A percentile compares a stretch with the other conserved stretches of the same genome.
Conservation (phyloP, 2,329 filamentous ascomycete species). For the Paraconiothyrium brasiliense region DNA sequence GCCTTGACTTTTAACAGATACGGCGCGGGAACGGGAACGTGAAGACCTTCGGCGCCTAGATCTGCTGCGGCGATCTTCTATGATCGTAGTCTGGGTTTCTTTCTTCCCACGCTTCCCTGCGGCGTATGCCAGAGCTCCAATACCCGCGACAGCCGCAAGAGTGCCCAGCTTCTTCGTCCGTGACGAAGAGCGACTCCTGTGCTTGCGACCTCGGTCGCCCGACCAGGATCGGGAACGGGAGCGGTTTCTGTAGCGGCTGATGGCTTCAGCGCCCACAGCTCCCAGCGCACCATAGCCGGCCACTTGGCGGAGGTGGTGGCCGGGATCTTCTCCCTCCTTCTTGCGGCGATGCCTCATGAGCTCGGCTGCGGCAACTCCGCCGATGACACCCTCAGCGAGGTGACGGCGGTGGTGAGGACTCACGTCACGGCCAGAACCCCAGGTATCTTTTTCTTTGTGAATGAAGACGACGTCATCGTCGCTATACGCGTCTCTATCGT, state of each 20-base stretch:
- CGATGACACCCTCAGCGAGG: conserved; percentile 69
- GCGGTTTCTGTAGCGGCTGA: conserved; percentile 60
- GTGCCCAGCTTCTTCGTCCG: conserved; percentile 64
- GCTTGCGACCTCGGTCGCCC: conserved; percentile 37
- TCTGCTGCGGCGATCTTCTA: conserved; percentile 59
- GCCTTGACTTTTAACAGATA: conserved; percentile 36
- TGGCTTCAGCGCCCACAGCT: conserved; percentile 68
- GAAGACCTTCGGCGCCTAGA: conserved; percentile 57
- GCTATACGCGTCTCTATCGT: conserved; percentile 61
- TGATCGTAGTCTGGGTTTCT: conserved; percentile 55
- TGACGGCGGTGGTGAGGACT: conserved; percentile 64
- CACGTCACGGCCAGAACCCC: conserved; percentile 39
- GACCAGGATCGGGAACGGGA: conserved; percentile 53
- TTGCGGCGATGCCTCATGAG: conserved; percentile 67
- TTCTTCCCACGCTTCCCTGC: conserved; percentile 59
- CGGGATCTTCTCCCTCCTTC: conserved; percentile 63
- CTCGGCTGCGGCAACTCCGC: conserved; percentile 69
- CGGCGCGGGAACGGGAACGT: conserved; percentile 31
- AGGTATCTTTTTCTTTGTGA: conserved; percentile 61
- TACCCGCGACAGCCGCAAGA: conserved; percentile 68
- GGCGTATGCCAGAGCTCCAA: conserved; percentile 67
- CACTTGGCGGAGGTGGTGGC: conserved; percentile 61
- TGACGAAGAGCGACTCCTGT: conserved; percentile 46
- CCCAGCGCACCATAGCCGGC: conserved; percentile 69
- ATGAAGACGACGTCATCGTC: conserved; percentile 71